Evolutionary conservation across 805 yeast species (phyloP).

Genomic region (Candida sakaeoensis): DNA sequence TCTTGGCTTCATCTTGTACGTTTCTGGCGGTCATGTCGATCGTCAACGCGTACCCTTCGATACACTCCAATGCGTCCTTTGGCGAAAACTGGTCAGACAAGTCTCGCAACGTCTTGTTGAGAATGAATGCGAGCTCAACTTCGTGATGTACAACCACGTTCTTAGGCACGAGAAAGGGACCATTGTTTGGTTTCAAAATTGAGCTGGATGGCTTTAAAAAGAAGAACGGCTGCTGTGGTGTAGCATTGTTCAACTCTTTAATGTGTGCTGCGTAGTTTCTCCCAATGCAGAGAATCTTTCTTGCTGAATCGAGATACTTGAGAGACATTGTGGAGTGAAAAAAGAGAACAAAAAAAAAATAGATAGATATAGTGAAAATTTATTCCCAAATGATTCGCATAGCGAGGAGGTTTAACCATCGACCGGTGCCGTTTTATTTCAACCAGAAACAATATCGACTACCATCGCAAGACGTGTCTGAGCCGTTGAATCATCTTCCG

Average conservation of each 20-base stretch:
- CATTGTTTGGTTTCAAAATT: conserved; percentile 53
- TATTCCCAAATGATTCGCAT: not conserved
- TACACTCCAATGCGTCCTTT: conserved; percentile 68
- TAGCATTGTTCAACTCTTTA: conserved; percentile 76
- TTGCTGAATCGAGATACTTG: conserved; percentile 55
- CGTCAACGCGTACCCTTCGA: conserved; percentile 85
- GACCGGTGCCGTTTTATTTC: conserved; percentile 8
- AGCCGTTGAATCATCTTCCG: conserved; percentile 1
- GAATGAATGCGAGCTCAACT: conserved; percentile 80
- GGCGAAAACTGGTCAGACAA: conserved; percentile 56
- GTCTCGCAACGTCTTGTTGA: conserved; percentile 62
- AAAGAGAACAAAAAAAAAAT: conserved; percentile 2
- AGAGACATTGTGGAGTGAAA: conserved; percentile 35
- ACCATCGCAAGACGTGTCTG: not conserved
- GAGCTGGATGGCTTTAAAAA: conserved; percentile 88
- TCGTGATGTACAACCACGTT: conserved; percentile 87
- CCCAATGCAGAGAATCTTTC: conserved; percentile 90
- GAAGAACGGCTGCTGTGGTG: conserved; percentile 86
- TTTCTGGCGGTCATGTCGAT: conserved; percentile 94
- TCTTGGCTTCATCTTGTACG: conserved; percentile 91
- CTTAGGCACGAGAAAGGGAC: conserved; percentile 85
- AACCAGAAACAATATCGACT: not conserved
- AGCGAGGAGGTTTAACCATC: conserved; percentile 1
- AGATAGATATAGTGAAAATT: no score
- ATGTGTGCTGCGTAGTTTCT: conserved; percentile 97